Evolutionary conservation across 306 rosid genomes (phyloP).

Genomic region (Lathyrus oleraceus): DNA sequence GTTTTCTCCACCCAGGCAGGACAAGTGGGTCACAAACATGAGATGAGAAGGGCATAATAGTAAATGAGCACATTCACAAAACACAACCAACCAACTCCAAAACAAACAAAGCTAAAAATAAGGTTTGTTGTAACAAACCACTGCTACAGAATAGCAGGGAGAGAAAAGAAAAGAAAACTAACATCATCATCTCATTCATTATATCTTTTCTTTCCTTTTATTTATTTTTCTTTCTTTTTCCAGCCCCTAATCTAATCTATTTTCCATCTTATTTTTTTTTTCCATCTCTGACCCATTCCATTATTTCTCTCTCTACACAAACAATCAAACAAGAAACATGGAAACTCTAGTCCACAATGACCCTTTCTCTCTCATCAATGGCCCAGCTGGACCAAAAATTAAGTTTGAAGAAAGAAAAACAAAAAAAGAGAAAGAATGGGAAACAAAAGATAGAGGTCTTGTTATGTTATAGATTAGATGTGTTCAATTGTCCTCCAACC

Average conservation of each 20-base stretch:
- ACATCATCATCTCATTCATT: conserved; percentile 45
- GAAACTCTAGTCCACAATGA: conserved; percentile 67
- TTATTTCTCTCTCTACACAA: conserved; percentile 43
- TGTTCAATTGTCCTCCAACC: conserved; percentile 96
- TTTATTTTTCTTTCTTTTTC: conserved; percentile 27
- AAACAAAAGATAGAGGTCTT: conserved; percentile 34
- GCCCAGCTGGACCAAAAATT: conserved; percentile 99
- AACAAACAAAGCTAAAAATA: conserved; percentile 37
- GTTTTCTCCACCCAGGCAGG: conserved; percentile 40
- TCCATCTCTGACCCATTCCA: conserved; percentile 29
- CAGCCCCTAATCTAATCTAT: conserved; percentile 34
- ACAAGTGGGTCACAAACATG: conserved; percentile 36
- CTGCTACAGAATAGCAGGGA: conserved; percentile 48
- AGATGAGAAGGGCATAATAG: conserved; percentile 40
- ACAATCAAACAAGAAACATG: conserved; percentile 62
- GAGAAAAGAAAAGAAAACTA: conserved; percentile 25
- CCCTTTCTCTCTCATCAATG: conserved; percentile 65
- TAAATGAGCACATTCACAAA: conserved; percentile 31
- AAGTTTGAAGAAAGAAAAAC: conserved; percentile 53
- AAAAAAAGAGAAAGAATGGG: conserved; percentile 46
- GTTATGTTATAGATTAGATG: conserved; percentile 41
- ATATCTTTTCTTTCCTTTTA: too few relatives aligned
- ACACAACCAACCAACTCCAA: conserved; percentile 2
- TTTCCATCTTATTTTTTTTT: too few relatives aligned
- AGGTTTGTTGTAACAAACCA: conserved; percentile 44